These are phyloP conservation scores for Chlorella variabilis DNA, from an alignment of 163 green algal species.

Conservation along the genomic window DNA sequence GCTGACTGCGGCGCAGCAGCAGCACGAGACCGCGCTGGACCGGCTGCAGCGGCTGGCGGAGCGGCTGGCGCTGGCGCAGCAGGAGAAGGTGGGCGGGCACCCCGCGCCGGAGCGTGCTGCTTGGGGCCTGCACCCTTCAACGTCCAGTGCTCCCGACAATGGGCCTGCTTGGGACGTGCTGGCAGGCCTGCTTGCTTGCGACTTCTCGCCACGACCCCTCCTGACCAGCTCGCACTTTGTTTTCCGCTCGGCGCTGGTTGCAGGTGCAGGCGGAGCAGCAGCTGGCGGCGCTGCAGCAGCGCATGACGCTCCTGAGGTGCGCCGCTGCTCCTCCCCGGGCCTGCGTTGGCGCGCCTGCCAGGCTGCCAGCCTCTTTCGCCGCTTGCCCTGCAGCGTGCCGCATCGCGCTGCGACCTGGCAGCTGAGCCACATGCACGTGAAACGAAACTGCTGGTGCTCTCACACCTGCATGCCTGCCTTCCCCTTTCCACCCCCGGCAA, in stretches of 20 bases:
- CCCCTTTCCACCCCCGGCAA: neutral
- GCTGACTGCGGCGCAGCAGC: conserved; percentile 35
- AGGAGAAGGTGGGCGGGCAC: conserved; percentile 33
- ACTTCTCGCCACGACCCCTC: too few relatives aligned
- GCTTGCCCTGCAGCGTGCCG: too few relatives aligned
- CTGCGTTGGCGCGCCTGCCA: too few relatives aligned
- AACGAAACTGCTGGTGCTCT: neutral
- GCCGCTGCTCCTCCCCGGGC: too few relatives aligned
- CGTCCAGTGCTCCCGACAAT: neutral
- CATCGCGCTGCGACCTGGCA: too few relatives aligned
- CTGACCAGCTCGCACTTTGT: too few relatives aligned
- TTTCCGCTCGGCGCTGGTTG: too few relatives aligned
- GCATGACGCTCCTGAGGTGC: conserved; percentile 24
- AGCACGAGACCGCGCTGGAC: conserved; percentile 11
- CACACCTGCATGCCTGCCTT: neutral
- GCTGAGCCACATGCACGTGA: too few relatives aligned
- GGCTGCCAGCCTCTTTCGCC: too few relatives aligned
- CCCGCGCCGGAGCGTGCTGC: too few relatives aligned
- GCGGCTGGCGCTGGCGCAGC: conserved; percentile 28
- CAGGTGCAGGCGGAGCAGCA: conserved; percentile 9
- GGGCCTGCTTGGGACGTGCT: too few relatives aligned
- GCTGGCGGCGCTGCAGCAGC: conserved; percentile 17
- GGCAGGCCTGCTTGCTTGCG: too few relatives aligned
- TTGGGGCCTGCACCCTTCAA: neutral
- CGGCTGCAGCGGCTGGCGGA: conserved; percentile 28